Conservation (phyloP, 805 yeast species). For the Lachancea kluyveri region DNA sequence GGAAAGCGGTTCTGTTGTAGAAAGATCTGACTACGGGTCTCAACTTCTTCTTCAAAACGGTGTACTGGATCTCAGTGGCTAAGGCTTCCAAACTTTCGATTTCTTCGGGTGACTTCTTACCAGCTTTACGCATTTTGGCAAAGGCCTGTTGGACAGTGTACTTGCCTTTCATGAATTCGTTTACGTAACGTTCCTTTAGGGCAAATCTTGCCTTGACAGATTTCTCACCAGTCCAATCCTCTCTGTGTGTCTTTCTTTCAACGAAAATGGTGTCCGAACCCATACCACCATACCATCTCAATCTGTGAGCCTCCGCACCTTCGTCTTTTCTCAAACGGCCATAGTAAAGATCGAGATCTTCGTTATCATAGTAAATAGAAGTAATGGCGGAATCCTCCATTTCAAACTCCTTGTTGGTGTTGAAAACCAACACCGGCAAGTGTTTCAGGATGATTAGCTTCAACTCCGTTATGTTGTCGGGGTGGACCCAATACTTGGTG, state of each 20-base stretch:
- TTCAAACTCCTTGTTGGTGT: conserved; percentile 91
- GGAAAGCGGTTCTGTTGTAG: conserved; percentile 97
- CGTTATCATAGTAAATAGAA: conserved; percentile 91
- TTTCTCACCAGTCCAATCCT: conserved; percentile 99
- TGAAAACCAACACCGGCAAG: conserved; percentile 94
- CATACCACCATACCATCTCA: conserved; percentile 99
- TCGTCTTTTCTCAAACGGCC: conserved; percentile 94
- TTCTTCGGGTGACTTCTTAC: conserved; percentile 79
- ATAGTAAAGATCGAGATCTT: conserved; percentile 81
- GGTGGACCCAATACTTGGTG: conserved; percentile 98
- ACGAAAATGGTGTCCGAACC: conserved; percentile 84
- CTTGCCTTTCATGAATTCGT: conserved; percentile 74
- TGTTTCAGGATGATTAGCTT: conserved; percentile 89
- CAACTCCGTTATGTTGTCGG: conserved; percentile 94
- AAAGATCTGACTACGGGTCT: conserved; percentile 95
- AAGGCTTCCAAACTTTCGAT: conserved; percentile 87
- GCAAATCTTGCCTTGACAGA: conserved; percentile 97
- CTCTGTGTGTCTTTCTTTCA: conserved; percentile 96
- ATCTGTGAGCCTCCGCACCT: conserved; percentile 97
- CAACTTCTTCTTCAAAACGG: conserved; percentile 73
- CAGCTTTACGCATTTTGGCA: conserved; percentile 88
- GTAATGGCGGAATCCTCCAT: conserved; percentile 93
- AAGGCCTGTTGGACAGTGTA: conserved; percentile 86
- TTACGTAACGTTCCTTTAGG: conserved; percentile 84
- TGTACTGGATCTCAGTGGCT: conserved; percentile 89